Evolutionary conservation across 441 rosid genomes (phyloP).

Genomic region (Flueggea neowawraea): DNA sequence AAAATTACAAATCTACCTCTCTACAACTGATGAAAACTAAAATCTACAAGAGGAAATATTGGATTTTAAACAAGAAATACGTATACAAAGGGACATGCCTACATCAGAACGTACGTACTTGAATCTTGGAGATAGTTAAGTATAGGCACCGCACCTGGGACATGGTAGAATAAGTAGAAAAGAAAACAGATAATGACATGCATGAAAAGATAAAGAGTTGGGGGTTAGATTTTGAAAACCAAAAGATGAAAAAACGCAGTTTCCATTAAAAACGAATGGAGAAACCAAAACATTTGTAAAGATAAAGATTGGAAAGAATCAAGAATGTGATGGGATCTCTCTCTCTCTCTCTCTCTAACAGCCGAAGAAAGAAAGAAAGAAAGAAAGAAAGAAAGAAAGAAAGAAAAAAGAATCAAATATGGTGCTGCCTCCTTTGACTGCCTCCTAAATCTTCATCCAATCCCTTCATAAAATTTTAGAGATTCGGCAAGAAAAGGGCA

Average conservation of each 20-base stretch:
- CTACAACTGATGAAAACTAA: too few relatives aligned
- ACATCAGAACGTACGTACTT: too few relatives aligned
- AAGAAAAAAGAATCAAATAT: slow-evolving; percentile 6
- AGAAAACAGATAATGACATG: slow-evolving; percentile 9
- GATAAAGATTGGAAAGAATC: not conserved
- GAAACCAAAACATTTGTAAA: slow-evolving; percentile 15
- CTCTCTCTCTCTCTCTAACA: not conserved
- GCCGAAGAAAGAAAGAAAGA: not conserved
- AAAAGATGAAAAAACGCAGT: slow-evolving; percentile 6
- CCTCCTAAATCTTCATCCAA: slow-evolving; percentile 29
- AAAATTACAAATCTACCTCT: too few relatives aligned
- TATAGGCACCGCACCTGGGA: too few relatives aligned
- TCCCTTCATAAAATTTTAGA: not conserved
- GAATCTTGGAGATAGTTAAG: too few relatives aligned
- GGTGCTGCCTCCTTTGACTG: slow-evolving; percentile 29
- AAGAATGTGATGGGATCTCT: slow-evolving; percentile 14
- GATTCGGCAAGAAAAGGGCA: slow-evolving; percentile 6
- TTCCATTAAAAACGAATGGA: not conserved
- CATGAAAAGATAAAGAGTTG: not conserved
- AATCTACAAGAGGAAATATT: too few relatives aligned
- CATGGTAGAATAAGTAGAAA: too few relatives aligned
- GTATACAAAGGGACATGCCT: too few relatives aligned
- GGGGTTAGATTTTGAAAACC: slow-evolving; percentile 10
- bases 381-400: not conserved
- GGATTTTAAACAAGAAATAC: too few relatives aligned